Evolutionary conservation across 495 filamentous ascomycete species (phyloP).

Genomic region (Neurospora africana): DNA sequence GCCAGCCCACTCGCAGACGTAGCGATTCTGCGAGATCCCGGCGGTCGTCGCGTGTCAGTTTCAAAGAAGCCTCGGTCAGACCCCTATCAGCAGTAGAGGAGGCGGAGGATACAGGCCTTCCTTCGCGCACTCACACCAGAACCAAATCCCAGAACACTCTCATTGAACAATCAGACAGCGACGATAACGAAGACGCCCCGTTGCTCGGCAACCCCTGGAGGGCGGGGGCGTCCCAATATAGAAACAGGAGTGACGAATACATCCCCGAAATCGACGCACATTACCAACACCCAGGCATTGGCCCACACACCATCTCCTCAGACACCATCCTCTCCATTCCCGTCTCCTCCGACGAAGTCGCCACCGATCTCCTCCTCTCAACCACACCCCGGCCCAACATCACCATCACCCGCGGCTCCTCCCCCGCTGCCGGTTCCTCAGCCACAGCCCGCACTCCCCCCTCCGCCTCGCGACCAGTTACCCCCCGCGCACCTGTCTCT

Average conservation of each 20-base stretch:
- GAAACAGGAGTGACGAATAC: background rate
- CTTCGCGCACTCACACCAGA: conserved; percentile 3
- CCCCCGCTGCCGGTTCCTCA: background rate
- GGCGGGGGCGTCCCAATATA: conserved; percentile 4
- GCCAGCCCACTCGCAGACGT: conserved; percentile 5
- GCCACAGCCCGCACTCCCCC: background rate
- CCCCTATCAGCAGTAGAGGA: conserved; percentile 10
- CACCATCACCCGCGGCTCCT: background rate
- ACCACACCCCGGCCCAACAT: conserved; percentile 11
- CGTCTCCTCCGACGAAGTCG: conserved; percentile 18
- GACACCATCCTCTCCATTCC: conserved; percentile 24
- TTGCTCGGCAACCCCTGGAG: conserved; percentile 26
- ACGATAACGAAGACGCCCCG: conserved; percentile 16
- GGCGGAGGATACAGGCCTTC: conserved; percentile 11
- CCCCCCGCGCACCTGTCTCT: conserved; percentile 18
- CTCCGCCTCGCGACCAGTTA: conserved; percentile 16
- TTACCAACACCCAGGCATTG: conserved; percentile 18
- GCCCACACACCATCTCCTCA: conserved; percentile 23
- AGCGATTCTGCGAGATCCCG: conserved; percentile 20
- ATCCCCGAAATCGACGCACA: background rate
- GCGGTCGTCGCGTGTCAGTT: conserved; percentile 31
- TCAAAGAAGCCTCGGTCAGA: conserved; percentile 17
- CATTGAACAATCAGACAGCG: conserved; percentile 9
- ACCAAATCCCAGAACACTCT: conserved; percentile 2
- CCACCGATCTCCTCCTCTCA: conserved; percentile 3